A percentile compares a stretch with the other conserved stretches of the same genome.
Conservation (phyloP, 2,329 filamentous ascomycete genomes). For the Xylariaceae sp. region DNA sequence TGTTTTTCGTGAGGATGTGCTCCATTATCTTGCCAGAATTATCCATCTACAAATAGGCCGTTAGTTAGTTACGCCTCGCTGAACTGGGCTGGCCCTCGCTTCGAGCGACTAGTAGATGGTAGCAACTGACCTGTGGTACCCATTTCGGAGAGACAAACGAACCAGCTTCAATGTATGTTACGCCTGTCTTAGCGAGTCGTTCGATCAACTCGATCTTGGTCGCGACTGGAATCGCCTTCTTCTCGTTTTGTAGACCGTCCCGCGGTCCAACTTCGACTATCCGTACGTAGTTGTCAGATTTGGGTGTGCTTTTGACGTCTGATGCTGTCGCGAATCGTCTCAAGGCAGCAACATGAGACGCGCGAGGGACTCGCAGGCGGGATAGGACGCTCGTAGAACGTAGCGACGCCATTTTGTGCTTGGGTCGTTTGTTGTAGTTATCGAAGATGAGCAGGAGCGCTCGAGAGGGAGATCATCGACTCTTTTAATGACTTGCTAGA, state of each 20-base stretch:
- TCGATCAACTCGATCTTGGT: constrained; percentile 60
- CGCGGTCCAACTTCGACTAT: constrained; percentile 65
- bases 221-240: constrained; percentile 49
- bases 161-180: constrained; percentile 58
- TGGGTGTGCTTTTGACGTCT: constrained; percentile 22
- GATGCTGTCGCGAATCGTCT: constrained; percentile 31
- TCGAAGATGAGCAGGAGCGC: background rate
- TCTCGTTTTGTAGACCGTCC: constrained; percentile 66
- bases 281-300: constrained; percentile 28
- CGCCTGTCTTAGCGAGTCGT: constrained; percentile 50
- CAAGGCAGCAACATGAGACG: constrained; percentile 13
- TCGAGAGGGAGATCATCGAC: background rate
- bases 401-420: constrained; percentile 29
- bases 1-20: constrained; percentile 56
- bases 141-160: constrained; percentile 63
- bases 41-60: constrained; percentile 56
- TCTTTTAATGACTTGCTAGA: background rate
- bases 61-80: constrained; percentile 11
- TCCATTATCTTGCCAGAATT: constrained; percentile 70
- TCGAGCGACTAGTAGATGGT: background rate
- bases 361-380: constrained; percentile 20
- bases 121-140: constrained; percentile 53
- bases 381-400: constrained; percentile 29
- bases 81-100: background rate
- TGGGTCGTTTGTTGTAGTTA: constrained; percentile 19